A percentile compares a stretch with the other conserved stretches of the same genome.
Conservation (phyloP, 2,329 filamentous ascomycete genomes). For the Zymoseptoria passerinii region DNA sequence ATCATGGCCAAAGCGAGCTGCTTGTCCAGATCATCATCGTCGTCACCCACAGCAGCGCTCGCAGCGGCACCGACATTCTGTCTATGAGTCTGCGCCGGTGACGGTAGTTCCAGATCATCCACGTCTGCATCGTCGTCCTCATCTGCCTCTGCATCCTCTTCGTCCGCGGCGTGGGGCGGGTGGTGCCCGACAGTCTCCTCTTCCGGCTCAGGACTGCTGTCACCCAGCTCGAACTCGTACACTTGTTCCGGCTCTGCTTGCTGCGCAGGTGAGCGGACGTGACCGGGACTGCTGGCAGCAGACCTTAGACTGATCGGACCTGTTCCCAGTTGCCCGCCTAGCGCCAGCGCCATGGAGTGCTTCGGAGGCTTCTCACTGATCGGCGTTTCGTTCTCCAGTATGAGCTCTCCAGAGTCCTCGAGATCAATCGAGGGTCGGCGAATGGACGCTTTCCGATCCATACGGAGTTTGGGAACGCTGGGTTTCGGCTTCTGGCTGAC, state of each 20-base stretch:
- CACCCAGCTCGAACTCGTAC: constrained; percentile 26
- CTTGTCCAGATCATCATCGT: constrained; percentile 35
- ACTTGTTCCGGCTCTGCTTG: constrained; percentile 9
- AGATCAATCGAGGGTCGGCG: constrained; percentile 16
- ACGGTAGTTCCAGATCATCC: constrained; percentile 25
- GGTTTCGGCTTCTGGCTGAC: constrained; percentile 7
- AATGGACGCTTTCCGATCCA: constrained; percentile 25
- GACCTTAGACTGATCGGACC: constrained; percentile 39
- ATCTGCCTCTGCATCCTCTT: constrained; percentile 30
- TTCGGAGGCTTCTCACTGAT: constrained; percentile 20
- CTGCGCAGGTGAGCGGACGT: constrained; percentile 13
- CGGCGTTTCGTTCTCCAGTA: constrained; percentile 26
- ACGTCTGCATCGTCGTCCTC: constrained; percentile 29
- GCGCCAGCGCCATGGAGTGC: constrained; percentile 22
- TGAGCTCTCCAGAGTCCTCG: constrained; percentile 28
- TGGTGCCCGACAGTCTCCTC: constrained; percentile 17
- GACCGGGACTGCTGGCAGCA: constrained; percentile 33
- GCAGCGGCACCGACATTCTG: constrained; percentile 17
- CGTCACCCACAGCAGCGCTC: constrained; percentile 24
- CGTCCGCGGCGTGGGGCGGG: constrained; percentile 20
- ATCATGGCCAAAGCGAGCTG: constrained; percentile 36
- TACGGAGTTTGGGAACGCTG: constrained; percentile 17
- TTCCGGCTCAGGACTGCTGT: constrained; percentile 13
- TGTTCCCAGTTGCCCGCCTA: constrained; percentile 26
- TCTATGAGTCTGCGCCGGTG: constrained; percentile 22